Conservation (phyloP, 2,329 filamentous ascomycete genomes). For the Fusarium pseudocircinatum region DNA sequence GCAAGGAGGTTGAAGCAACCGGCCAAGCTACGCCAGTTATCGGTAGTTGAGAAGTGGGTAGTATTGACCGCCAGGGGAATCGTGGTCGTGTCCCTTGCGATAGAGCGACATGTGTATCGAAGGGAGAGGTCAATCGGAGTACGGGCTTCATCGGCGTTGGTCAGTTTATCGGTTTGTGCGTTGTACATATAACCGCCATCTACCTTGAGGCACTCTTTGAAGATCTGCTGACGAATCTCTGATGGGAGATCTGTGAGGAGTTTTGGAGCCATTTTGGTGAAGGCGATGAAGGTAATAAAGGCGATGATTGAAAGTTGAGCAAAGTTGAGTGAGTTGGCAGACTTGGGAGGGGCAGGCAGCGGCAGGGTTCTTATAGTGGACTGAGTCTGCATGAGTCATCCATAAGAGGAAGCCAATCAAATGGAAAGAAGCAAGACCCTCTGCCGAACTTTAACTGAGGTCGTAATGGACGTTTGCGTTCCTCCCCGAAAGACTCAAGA, state of each 20-base stretch:
- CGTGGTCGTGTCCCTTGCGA: neutral
- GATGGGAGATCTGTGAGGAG: neutral
- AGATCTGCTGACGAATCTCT: constrained; percentile 28
- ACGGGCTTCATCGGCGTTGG: neutral
- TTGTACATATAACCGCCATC: constrained; percentile 21
- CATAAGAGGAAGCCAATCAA: neutral
- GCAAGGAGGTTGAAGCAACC: constrained; percentile 1
- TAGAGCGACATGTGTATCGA: constrained; percentile 19
- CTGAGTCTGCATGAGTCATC: neutral
- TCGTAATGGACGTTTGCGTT: neutral
- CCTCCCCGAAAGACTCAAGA: neutral
- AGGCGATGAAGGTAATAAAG: neutral
- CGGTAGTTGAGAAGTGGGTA: constrained; percentile 14
- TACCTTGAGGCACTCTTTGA: constrained; percentile 11
- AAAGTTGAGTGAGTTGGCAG: neutral
- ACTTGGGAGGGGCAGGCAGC: neutral
- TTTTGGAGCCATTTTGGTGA: neutral
- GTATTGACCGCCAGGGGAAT: constrained; percentile 12
- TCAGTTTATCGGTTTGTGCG: constrained; percentile 5
- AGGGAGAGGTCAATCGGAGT: constrained; percentile 24
- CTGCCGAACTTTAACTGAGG: neutral
- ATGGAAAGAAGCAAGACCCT: neutral
- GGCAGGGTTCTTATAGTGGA: neutral
- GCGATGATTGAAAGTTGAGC: neutral
- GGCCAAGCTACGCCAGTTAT: neutral